A percentile compares a stretch with the other conserved stretches of the same genome.
phyloP scores from a whole-genome alignment of 345 rosid species.

The Sisymbrium irio region DNA sequence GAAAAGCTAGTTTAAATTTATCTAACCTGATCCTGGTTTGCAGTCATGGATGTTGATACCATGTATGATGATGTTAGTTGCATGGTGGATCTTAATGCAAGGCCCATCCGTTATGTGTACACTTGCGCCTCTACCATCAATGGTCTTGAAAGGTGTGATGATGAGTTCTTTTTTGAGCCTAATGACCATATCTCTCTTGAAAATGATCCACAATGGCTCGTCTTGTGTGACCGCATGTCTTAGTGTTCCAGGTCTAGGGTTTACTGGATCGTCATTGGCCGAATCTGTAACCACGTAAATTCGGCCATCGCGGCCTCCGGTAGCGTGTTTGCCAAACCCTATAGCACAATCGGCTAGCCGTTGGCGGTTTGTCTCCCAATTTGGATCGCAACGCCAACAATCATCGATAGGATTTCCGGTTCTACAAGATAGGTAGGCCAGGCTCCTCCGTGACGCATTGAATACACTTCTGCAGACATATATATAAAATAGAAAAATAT shows the following conservation, averaged over 20 bases:
- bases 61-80: slow-evolving; percentile 67
- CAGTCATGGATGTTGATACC: slow-evolving; percentile 75
- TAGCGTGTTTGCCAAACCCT: slow-evolving; percentile 72
- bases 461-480: slow-evolving; percentile 45
- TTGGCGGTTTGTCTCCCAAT: slow-evolving; percentile 69
- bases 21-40: slow-evolving; percentile 38
- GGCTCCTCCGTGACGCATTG: slow-evolving; percentile 73
- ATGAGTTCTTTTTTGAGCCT: slow-evolving; percentile 57
- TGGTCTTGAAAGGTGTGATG: slow-evolving; percentile 66
- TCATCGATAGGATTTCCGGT: slow-evolving; percentile 76
- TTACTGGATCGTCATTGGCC: slow-evolving; percentile 49
- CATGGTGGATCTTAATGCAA: slow-evolving; percentile 64
- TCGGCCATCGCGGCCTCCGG: slow-evolving; percentile 61
- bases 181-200: slow-evolving; percentile 75
- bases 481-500: background rate
- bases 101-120: slow-evolving; percentile 77
- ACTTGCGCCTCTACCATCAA: slow-evolving; percentile 78
- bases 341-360: slow-evolving; percentile 70
- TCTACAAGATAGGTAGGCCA: slow-evolving; percentile 56
- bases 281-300: slow-evolving; percentile 65
- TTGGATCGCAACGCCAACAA: slow-evolving; percentile 77
- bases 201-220: slow-evolving; percentile 75
- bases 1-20: background rate
- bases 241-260: slow-evolving; percentile 68
- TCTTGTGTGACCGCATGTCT: slow-evolving; percentile 71